phyloP scores from a whole-genome alignment of 768 basidiomycete species.

The Pilatotrama ljubarskyi region DNA sequence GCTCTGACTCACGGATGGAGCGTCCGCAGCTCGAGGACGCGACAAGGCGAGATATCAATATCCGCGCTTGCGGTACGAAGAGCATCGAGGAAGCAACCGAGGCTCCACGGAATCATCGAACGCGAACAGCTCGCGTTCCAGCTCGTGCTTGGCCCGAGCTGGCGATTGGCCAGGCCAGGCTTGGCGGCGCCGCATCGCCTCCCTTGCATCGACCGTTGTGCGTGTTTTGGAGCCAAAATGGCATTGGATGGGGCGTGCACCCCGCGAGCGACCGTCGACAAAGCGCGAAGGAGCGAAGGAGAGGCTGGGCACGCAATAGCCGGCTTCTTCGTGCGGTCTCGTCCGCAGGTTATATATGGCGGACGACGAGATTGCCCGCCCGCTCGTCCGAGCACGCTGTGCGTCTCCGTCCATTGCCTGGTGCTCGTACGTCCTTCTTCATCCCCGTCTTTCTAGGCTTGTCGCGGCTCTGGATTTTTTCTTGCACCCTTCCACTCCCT shows the following conservation, averaged over 20 bases:
- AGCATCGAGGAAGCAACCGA: slow-evolving; percentile 2
- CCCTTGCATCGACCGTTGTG: background rate
- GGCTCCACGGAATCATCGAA: slow-evolving; percentile 3
- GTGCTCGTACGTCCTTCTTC: background rate
- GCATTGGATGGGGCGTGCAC: background rate
- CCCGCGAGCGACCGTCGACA: background rate
- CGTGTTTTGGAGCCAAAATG: background rate
- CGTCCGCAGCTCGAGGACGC: background rate
- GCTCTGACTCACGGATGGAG: background rate
- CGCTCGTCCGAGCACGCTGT: slow-evolving; percentile 19
- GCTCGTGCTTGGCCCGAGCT: slow-evolving; percentile 15
- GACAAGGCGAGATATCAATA: slow-evolving; percentile 11
- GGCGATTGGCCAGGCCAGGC: slow-evolving; percentile 14
- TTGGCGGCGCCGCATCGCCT: slow-evolving; percentile 14
- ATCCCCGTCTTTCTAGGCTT: slow-evolving; percentile 9
- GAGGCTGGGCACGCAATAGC: slow-evolving; percentile 9
- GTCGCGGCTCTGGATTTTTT: slow-evolving; percentile 1
- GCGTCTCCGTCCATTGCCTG: slow-evolving; percentile 20
- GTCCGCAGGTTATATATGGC: slow-evolving; percentile 5
- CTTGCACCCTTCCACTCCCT: slow-evolving; percentile 12
- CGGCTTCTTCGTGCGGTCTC: slow-evolving; percentile 5
- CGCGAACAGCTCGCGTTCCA: background rate
- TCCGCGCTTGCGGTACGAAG: slow-evolving; percentile 3
- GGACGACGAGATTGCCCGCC: background rate
- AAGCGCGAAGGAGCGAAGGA: background rate